Base-by-base conservation (phyloP, 176 grass and related monocot species). In the Alloteropsis semialata region DNA sequence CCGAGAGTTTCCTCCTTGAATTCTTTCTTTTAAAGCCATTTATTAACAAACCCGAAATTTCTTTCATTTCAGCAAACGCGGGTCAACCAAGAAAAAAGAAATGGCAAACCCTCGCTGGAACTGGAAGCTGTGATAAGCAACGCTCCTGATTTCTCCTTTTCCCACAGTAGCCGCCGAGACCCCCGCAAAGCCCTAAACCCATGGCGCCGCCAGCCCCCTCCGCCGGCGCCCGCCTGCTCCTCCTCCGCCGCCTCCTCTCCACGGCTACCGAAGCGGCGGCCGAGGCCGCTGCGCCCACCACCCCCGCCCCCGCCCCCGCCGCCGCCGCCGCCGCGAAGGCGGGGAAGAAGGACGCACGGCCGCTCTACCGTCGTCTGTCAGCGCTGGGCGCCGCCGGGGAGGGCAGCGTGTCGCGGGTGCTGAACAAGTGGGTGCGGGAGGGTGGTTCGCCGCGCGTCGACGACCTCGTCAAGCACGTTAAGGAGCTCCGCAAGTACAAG, bases 361-460 rank as follows among this genome's bases (percentile, higher is more conserved):
- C 62, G 3, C 85, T 95, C 15, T 95, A 90, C 79, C 85, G 82
- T 10, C 82, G 82, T 38, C 82, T 92, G 53, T 90, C 93, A 64
- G 93, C 64, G 34, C 85, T 95, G 57, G 93, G 92, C 33, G 29
- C 22, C 19, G 74, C 78, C 10, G 78, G 79, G 34, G 85, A 79
- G 18, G 93, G 93, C 39, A 81, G 90, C 73, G 93, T 92, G 34
- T 43, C 77, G 14, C 80, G 50, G 69, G 79, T 74, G 36, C 25
- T 94, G 19, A 85, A 94, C 82, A 92, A 94, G 82, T 94, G 92
- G 92, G 39, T 83, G 63, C 85, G 78, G 10, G 82, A 94, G 48
- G 92, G 92, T 6, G 48, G 82, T 11, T 39, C 42, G 59, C 30
- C 56, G 33, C 79, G 69, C 21, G 60, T 48, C 38, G 69, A 27